Evolutionary conservation across 768 basidiomycete genomes (phyloP).

Genomic region (Pleurotus salmoneostramineus): DNA sequence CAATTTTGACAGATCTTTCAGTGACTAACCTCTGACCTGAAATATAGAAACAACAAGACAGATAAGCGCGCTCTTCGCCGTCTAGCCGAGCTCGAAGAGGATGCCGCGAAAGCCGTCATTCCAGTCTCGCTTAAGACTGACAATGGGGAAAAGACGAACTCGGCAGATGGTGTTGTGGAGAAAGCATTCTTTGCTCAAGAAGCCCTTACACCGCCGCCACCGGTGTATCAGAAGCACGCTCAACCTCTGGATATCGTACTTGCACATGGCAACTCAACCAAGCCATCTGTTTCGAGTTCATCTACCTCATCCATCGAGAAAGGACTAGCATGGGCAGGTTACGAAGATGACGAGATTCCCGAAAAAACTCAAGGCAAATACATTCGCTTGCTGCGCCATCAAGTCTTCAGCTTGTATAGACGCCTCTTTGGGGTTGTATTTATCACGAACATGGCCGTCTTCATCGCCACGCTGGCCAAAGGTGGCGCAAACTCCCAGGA

Average conservation of each 20-base stretch:
- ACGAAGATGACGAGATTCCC: slow-evolving; percentile 45
- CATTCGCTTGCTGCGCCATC: slow-evolving; percentile 51
- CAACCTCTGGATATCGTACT: background rate
- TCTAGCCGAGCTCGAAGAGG: slow-evolving; percentile 23
- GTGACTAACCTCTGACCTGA: background rate
- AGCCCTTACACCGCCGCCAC: slow-evolving; percentile 20
- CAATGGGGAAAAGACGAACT: background rate
- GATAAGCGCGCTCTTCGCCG: slow-evolving; percentile 43
- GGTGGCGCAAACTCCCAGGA: slow-evolving; percentile 28
- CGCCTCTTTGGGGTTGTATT: slow-evolving; percentile 59
- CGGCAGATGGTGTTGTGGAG: slow-evolving; percentile 7
- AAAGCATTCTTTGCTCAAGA: slow-evolving; percentile 12
- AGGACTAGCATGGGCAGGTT: slow-evolving; percentile 47
- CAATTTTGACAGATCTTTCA: background rate
- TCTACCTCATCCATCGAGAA: slow-evolving; percentile 20
- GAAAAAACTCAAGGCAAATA: slow-evolving; percentile 44
- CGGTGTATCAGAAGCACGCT: slow-evolving; percentile 15
- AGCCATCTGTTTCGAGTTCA: slow-evolving; percentile 1
- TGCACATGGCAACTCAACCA: background rate
- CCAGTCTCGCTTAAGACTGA: background rate
- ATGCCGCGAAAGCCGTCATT: background rate
- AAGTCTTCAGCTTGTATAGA: slow-evolving; percentile 53
- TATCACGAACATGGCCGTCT: slow-evolving; percentile 46
- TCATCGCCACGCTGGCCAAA: slow-evolving; percentile 36
- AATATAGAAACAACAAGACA: slow-evolving; percentile 43